Base-by-base conservation (phyloP, 176 grass and related monocot genomes). In the Elymus sibiricus region DNA sequence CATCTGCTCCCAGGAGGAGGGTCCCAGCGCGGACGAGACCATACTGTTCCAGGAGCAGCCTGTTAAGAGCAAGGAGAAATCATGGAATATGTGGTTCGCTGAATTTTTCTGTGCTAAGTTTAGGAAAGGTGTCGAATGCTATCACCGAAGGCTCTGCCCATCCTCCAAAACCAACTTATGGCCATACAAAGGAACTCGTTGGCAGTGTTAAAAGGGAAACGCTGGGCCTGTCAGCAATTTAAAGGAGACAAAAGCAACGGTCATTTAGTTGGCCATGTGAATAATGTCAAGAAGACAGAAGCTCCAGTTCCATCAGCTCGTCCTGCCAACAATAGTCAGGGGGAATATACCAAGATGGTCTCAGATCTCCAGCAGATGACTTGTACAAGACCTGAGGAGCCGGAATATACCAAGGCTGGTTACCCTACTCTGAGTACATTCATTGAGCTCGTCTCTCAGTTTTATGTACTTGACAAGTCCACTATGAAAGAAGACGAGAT, bases 321-420 rank as follows among this genome's bases (percentile, higher is more conserved):
- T 11, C 39, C 39, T 44, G 70, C 67, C 39, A 58, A 82, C 51
- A 84, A 73, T 74, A 13, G 26, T 25, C 55, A 51, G 63, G 67
- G 72, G n/a, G n/a, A n/a, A 69, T 35, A 56, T 27, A 76, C 21
- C 31, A 82, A 32, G 25, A 74, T 82, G 79, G 26, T 59, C 76
- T 25, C 19, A 38, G 59, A 22, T 53, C 83, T 76, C 77, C 82
- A 82, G 82, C 40, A 82, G 78, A 78, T 3, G 79, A 88, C 90
- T 96, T 70, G 76, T 99, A 71, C 90, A 96, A 66, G 85, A 88
- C 79, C 71, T 96, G 53, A 89, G 87, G 71, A 90, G 85, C 28
- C 79, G 22, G 58, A 85, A n/a, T 83, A 89, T 99, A 79, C 88
- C 94, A n/a, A n/a, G n/a, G n/a, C n/a, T n/a, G n/a, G n/a, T n/a